Percentiles rank a stretch among this genome's conserved stretches.
Evolutionary conservation across 768 basidiomycete species (phyloP).

Genomic region (Serendipita sp.): DNA sequence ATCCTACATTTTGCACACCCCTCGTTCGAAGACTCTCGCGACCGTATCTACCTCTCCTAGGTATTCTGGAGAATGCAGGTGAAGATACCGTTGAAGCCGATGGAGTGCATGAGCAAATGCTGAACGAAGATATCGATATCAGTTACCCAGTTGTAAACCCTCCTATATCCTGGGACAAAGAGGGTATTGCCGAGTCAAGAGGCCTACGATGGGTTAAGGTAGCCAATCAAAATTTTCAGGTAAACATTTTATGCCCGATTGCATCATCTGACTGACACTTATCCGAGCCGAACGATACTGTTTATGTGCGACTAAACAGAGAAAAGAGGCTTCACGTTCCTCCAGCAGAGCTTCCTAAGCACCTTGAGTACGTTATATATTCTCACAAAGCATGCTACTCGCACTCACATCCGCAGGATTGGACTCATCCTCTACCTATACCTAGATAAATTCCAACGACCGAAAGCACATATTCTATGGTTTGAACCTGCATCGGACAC

Average conservation of each 20-base stretch:
- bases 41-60: neutral
- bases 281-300: neutral
- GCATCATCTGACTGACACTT: neutral
- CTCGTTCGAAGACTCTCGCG: neutral
- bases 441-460: neutral
- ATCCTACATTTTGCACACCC: neutral
- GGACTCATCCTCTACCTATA: neutral
- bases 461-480: neutral
- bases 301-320: neutral
- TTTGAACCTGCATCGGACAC: neutral
- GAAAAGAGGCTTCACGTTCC: neutral
- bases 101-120: neutral
- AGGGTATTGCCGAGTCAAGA: neutral
- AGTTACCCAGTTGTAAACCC: neutral
- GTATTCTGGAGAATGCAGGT: neutral
- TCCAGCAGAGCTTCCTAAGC: neutral
- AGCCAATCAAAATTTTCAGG: neutral
- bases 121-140: neutral
- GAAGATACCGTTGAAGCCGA: neutral
- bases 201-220: neutral
- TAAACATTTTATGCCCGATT: neutral
- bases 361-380: neutral
- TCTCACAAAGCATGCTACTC: neutral
- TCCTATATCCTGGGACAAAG: neutral
- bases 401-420: neutral